Conservation (phyloP, 805 yeast genomes). For the Lachancea mirantina region DNA sequence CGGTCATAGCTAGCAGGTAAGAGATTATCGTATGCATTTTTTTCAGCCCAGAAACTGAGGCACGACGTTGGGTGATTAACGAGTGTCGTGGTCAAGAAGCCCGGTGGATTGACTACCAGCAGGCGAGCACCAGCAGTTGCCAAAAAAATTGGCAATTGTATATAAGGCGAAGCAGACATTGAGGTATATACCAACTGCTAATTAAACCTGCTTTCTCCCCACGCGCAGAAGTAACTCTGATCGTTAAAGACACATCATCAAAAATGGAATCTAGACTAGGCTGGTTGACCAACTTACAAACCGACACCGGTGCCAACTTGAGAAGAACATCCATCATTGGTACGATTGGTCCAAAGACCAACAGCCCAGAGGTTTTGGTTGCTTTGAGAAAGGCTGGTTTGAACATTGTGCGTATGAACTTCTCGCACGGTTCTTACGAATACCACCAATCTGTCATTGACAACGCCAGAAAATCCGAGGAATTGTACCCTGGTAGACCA, state of each 20-base stretch:
- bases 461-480: slow-evolving; percentile 92
- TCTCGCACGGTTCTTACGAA: slow-evolving; percentile 96
- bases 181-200: background rate
- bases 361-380: slow-evolving; percentile 75
- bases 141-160: no score
- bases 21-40: no score
- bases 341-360: slow-evolving; percentile 98
- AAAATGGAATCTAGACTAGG: slow-evolving; percentile 50
- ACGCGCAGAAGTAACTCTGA: no score
- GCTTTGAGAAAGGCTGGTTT: slow-evolving; percentile 94
- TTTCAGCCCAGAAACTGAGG: no score
- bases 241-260: slow-evolving; percentile 2
- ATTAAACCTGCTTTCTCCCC: no score
- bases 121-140: no score
- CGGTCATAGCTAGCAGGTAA: no score
- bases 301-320: slow-evolving; percentile 67
- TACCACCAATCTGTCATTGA: slow-evolving; percentile 96
- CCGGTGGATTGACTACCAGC: no score
- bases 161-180: background rate
- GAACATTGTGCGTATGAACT: slow-evolving; percentile 98
- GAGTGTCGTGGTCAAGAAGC: no score
- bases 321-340: slow-evolving; percentile 97
- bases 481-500: slow-evolving; percentile 88
- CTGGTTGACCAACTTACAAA: slow-evolving; percentile 80
- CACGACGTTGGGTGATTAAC: slow-evolving; percentile 7